A percentile compares a stretch with the other conserved stretches of the same genome.
These are phyloP conservation scores for Heterococcus sp. DNA, from an alignment of 108 stramenopile species.

Conservation along the genomic window DNA sequence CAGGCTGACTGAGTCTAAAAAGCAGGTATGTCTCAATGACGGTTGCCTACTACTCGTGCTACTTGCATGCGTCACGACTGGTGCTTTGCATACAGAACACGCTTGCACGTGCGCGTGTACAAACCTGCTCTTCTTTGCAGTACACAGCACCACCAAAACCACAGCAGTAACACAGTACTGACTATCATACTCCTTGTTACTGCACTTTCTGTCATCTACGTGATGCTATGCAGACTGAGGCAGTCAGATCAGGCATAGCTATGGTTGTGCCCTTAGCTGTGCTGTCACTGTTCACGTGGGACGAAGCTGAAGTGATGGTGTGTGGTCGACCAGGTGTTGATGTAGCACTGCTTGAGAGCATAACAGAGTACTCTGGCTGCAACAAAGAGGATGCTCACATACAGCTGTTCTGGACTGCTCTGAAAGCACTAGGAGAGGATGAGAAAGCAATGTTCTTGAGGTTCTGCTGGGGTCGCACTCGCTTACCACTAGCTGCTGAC, in stretches of 20 bases:
- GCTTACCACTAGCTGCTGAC: conserved; percentile 49
- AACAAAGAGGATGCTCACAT: conserved; percentile 38
- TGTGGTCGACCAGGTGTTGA: conserved; percentile 91
- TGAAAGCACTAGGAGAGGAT: conserved; percentile 46
- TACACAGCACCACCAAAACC: too few relatives aligned
- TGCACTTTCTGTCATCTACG: not conserved
- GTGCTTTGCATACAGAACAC: too few relatives aligned
- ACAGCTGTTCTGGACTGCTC: conserved; percentile 58
- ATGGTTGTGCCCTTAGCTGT: conserved; percentile 85
- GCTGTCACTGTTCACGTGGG: conserved; percentile 75
- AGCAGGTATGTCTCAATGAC: too few relatives aligned
- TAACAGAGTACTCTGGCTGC: conserved; percentile 59
- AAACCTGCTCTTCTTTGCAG: too few relatives aligned
- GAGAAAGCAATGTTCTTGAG: conserved; percentile 48
- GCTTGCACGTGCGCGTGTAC: too few relatives aligned
- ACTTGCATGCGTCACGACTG: too few relatives aligned
- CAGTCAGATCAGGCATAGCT: conserved; percentile 80
- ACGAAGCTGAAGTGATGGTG: conserved; percentile 72
- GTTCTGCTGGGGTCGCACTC: conserved; percentile 43
- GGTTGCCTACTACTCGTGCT: too few relatives aligned
- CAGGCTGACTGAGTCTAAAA: conserved; percentile 53
- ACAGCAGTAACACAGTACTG: too few relatives aligned
- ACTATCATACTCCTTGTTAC: too few relatives aligned
- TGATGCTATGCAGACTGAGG: conserved; percentile 1
- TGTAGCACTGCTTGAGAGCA: conserved; percentile 76